Evolutionary conservation across 2,329 filamentous ascomycete species (phyloP).

Genomic region (Botrytis tulipae): DNA sequence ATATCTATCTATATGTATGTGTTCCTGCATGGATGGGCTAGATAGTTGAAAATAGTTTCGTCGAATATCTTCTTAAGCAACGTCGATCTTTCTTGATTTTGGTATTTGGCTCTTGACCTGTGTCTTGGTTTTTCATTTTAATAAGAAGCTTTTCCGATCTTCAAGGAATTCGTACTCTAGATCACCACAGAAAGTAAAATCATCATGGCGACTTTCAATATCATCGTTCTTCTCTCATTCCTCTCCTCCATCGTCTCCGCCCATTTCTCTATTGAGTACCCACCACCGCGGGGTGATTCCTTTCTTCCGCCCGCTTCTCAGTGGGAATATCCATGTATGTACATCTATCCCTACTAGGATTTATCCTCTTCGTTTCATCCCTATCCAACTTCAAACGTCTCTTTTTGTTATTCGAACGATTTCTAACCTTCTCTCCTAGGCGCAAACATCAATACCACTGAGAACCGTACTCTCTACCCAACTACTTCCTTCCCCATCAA

Average conservation of each 20-base stretch:
- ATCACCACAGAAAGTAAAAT: neutral
- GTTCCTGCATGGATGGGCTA: neutral
- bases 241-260: conserved; percentile 18
- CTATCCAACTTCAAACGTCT: too few relatives aligned
- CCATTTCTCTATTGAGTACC: conserved; percentile 22
- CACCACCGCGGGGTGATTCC: conserved; percentile 16
- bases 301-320: conserved; percentile 22
- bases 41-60: too few relatives aligned
- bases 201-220: neutral
- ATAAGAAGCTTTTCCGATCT: neutral
- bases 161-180: too few relatives aligned
- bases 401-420: too few relatives aligned
- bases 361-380: too few relatives aligned
- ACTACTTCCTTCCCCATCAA: conserved; percentile 6
- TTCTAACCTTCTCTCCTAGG: conserved; percentile 4
- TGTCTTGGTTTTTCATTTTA: neutral
- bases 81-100: neutral
- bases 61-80: neutral
- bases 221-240: neutral
- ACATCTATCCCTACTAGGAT: neutral
- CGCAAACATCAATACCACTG: conserved; percentile 23
- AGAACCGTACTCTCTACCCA: conserved; percentile 14
- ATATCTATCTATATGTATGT: too few relatives aligned
- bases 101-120: neutral
- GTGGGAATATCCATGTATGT: conserved; percentile 21